Evolutionary conservation across 2,329 filamentous ascomycete species (phyloP).

Genomic region (Furcasterigmium sp.): DNA sequence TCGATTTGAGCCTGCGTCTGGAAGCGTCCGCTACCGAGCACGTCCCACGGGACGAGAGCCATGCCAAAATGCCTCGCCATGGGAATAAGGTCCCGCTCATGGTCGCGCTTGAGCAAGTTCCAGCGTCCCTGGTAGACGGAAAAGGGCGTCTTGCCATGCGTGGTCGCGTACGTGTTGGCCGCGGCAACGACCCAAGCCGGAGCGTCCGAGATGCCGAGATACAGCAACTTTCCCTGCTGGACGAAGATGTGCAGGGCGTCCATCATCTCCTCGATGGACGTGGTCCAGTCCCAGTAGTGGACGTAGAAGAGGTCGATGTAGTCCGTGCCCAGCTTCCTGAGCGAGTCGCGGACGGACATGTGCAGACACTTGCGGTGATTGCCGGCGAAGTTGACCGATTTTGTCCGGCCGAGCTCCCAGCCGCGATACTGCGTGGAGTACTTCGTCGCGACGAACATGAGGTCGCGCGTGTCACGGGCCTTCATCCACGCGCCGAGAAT

Average conservation of each 20-base stretch:
- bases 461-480: conserved; percentile 42
- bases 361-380: conserved; percentile 36
- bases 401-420: conserved; percentile 28
- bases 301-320: conserved; percentile 40
- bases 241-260: conserved; percentile 34
- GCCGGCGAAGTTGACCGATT: conserved; percentile 33
- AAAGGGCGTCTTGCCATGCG: conserved; percentile 28
- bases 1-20: conserved; percentile 31
- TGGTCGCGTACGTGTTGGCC: conserved; percentile 31
- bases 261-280: conserved; percentile 36
- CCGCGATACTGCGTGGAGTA: conserved; percentile 43
- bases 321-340: conserved; percentile 38
- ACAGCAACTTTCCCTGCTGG: conserved; percentile 33
- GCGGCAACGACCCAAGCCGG: conserved; percentile 33
- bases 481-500: conserved; percentile 56
- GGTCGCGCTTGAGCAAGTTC: conserved; percentile 25
- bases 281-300: conserved; percentile 39
- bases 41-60: conserved; percentile 57
- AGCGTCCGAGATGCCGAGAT: conserved; percentile 32
- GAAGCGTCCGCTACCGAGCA: conserved; percentile 47
- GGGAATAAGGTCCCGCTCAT: conserved; percentile 36
- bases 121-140: conserved; percentile 33
- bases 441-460: conserved; percentile 51
- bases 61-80: conserved; percentile 35
- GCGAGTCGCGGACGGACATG: conserved; percentile 33